These are phyloP conservation scores for Paramyrothecium sp. DNA, from an alignment of 2,329 filamentous ascomycete genomes.

Conservation along the genomic window DNA sequence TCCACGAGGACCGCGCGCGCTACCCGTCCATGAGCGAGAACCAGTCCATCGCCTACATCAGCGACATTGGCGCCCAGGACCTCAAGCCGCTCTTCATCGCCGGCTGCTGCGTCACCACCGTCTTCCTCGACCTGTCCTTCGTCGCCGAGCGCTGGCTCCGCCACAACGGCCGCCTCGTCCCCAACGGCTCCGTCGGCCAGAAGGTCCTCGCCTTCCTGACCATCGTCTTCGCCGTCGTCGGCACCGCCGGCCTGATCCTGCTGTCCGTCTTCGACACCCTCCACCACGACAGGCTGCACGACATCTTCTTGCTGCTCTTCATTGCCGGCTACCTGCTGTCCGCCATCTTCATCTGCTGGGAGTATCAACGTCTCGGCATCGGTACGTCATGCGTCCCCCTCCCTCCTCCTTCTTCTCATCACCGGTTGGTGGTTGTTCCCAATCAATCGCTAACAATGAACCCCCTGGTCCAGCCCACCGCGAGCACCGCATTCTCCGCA, in stretches of 20 bases:
- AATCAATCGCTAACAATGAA: neutral
- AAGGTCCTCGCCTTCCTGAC: constrained; percentile 61
- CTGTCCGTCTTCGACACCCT: constrained; percentile 83
- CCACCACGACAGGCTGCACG: constrained; percentile 65
- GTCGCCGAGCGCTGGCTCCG: constrained; percentile 80
- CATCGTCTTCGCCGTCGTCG: constrained; percentile 69
- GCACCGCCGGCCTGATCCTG: constrained; percentile 77
- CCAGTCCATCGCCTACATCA: constrained; percentile 71
- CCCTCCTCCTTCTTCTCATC: neutral
- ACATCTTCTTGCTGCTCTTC: constrained; percentile 78
- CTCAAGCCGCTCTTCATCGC: constrained; percentile 79
- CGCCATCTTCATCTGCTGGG: constrained; percentile 84
- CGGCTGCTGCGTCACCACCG: constrained; percentile 67
- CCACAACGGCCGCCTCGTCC: constrained; percentile 74
- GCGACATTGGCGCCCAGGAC: constrained; percentile 58
- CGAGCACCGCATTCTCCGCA: constrained; percentile 68
- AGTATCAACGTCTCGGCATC: constrained; percentile 83
- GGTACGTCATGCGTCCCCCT: constrained; percentile 40
- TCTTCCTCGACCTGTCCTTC: constrained; percentile 81
- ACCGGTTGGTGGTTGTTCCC: neutral
- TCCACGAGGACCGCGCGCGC: constrained; percentile 48
- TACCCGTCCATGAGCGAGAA: constrained; percentile 59
- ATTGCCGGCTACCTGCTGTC: constrained; percentile 82
- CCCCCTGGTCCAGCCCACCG: constrained; percentile 57
- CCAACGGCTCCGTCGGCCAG: constrained; percentile 64